Percentiles rank a stretch among this genome's conserved stretches.
phyloP scores from a whole-genome alignment of 108 stramenopile genomes.

The Fistulifera solaris region DNA sequence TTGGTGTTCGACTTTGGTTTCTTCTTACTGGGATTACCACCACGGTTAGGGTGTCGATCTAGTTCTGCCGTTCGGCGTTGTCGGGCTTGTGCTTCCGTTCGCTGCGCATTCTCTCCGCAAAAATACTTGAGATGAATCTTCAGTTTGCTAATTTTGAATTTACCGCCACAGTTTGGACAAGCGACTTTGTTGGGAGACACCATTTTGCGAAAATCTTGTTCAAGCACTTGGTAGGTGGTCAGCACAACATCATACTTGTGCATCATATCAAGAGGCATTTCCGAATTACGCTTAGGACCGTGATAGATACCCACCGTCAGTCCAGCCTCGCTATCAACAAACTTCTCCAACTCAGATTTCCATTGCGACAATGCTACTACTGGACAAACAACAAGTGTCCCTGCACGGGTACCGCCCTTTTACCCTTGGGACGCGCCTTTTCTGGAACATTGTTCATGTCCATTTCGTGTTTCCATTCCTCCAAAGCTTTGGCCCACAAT shows the following conservation, averaged over 20 bases:
- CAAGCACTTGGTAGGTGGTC: slow-evolving; percentile 95
- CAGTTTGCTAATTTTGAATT: slow-evolving; percentile 66
- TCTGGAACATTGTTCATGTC: slow-evolving; percentile 62
- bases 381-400: slow-evolving; percentile 93
- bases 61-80: slow-evolving; percentile 34
- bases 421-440: slow-evolving; percentile 22
- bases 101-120: slow-evolving; percentile 87
- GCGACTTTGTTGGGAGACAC: slow-evolving; percentile 81
- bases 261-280: slow-evolving; percentile 63
- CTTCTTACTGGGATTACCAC: slow-evolving; percentile 3
- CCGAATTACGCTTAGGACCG: slow-evolving; percentile 66
- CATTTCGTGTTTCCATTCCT: slow-evolving; percentile 72
- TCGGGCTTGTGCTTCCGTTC: slow-evolving; percentile 88
- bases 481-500: slow-evolving; percentile 42
- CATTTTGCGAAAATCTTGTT: slow-evolving; percentile 92
- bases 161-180: slow-evolving; percentile 9
- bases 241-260: slow-evolving; percentile 89
- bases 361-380: slow-evolving; percentile 94
- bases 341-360: slow-evolving; percentile 92
- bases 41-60: not conserved
- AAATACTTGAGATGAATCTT: slow-evolving; percentile 91
- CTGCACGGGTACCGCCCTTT: slow-evolving; percentile 50
- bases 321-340: slow-evolving; percentile 47
- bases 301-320: slow-evolving; percentile 88
- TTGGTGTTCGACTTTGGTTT: slow-evolving; percentile 4